These are phyloP conservation scores for Syzygium grande DNA, from an alignment of 345 rosid genomes.

Conservation along the genomic window DNA sequence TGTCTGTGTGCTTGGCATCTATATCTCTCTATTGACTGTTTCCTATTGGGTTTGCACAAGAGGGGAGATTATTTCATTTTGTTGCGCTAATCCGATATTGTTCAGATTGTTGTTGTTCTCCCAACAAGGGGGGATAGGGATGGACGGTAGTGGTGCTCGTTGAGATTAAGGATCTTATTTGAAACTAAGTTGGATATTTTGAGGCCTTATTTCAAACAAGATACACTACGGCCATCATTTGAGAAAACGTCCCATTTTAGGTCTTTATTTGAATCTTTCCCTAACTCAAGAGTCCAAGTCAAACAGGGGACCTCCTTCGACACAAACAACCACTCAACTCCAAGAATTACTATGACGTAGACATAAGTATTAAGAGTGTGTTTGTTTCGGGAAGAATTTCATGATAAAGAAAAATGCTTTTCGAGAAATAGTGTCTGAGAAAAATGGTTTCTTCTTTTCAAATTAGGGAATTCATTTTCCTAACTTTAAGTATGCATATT, in stretches of 20 bases:
- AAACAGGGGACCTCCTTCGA: not conserved
- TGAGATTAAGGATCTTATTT: not conserved
- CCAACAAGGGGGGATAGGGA: too few relatives aligned
- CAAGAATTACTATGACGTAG: not conserved
- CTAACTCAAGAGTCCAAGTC: not conserved
- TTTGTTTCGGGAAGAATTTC: too few relatives aligned
- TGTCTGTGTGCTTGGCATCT: too few relatives aligned
- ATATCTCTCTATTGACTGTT: too few relatives aligned
- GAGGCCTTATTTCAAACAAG: not conserved
- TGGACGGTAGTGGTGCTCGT: too few relatives aligned
- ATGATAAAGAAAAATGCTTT: too few relatives aligned
- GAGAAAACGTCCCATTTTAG: not conserved
- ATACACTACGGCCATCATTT: not conserved
- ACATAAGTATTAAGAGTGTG: too few relatives aligned
- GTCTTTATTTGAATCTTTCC: not conserved
- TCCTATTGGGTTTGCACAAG: too few relatives aligned
- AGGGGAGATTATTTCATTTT: too few relatives aligned
- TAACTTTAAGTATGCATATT: not conserved
- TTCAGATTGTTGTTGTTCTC: too few relatives aligned
- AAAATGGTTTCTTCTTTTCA: too few relatives aligned
- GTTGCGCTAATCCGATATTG: too few relatives aligned
- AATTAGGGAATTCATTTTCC: not conserved
- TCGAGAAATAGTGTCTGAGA: not conserved
- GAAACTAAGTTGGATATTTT: not conserved
- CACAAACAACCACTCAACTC: not conserved